These are phyloP conservation scores for Alternaria brassicicola DNA, from an alignment of 2,329 filamentous ascomycete species.

Conservation along the genomic window DNA sequence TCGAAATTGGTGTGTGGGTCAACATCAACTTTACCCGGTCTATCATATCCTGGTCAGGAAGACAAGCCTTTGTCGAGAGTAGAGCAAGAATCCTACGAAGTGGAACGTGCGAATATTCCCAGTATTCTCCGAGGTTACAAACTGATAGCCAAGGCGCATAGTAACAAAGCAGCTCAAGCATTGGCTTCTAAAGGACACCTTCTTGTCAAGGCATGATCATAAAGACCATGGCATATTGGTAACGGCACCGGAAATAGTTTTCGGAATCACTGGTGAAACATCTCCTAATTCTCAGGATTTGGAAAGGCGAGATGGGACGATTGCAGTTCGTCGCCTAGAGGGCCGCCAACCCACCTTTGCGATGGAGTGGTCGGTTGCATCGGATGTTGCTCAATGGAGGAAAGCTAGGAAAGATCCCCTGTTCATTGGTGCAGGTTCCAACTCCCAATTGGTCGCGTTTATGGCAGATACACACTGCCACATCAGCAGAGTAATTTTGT, in stretches of 20 bases:
- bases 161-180: not conserved
- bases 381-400: not conserved
- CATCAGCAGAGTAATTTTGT: not conserved
- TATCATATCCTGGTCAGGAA: not conserved
- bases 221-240: not conserved
- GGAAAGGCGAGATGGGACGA: not conserved
- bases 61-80: not conserved
- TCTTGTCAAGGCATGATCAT: not conserved
- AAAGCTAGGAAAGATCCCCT: not conserved
- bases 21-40: not conserved
- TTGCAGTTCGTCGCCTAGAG: slow-evolving; percentile 5
- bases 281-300: not conserved
- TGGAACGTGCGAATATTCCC: not conserved
- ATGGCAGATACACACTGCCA: not conserved
- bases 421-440: not conserved
- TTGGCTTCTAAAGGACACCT: not conserved
- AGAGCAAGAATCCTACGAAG: slow-evolving; percentile 1
- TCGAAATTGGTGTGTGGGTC: not conserved
- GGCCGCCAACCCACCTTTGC: slow-evolving; percentile 6
- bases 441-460: not conserved
- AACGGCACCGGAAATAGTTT: not conserved
- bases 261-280: not conserved
- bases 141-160: not conserved
- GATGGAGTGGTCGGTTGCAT: not conserved
- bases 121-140: not conserved